Conservation (phyloP, 495 filamentous ascomycete genomes). For the Rusavskia elegans region DNA sequence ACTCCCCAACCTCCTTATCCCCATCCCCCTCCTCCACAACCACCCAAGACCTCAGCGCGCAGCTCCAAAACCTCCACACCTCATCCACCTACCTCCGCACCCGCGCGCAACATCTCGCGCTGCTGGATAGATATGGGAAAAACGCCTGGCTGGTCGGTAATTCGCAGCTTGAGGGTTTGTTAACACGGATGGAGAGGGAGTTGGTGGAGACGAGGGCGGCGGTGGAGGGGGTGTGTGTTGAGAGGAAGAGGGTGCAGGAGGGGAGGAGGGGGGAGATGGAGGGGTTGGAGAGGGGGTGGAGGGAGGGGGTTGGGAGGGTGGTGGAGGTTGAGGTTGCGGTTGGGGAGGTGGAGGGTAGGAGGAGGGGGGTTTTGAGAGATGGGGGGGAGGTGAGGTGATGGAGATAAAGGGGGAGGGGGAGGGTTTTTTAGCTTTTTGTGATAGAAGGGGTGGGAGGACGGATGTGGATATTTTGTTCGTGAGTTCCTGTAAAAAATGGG, state of each 20-base stretch:
- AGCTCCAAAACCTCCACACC: background rate
- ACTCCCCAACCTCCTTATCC: background rate
- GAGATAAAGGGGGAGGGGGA: slow-evolving; percentile 26
- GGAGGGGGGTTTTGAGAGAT: slow-evolving; percentile 20
- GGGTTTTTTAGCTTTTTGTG: too few species aligned
- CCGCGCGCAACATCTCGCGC: slow-evolving; percentile 3
- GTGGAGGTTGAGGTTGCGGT: slow-evolving; percentile 39
- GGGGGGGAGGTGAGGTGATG: slow-evolving; percentile 25
- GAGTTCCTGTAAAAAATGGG: too few species aligned
- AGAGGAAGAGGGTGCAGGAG: slow-evolving; percentile 25
- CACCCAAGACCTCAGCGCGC: background rate
- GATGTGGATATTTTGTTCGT: too few species aligned
- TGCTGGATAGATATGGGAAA: slow-evolving; percentile 8
- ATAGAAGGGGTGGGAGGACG: too few species aligned
- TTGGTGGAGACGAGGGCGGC: slow-evolving; percentile 19
- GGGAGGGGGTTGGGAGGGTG: slow-evolving; percentile 20
- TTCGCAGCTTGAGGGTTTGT: slow-evolving; percentile 42
- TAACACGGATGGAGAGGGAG: slow-evolving; percentile 36
- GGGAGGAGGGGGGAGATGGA: slow-evolving; percentile 13
- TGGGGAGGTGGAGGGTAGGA: slow-evolving; percentile 42
- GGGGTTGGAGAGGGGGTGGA: slow-evolving; percentile 22
- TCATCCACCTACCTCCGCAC: slow-evolving; percentile 1
- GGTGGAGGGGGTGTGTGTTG: slow-evolving; percentile 23
- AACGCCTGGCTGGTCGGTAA: slow-evolving; percentile 34
- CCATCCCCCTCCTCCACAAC: background rate